Percentiles rank a stretch among this genome's conserved stretches.
Conservation (phyloP, 148 eudicot genomes). For the Amaranthus hypochondriacus region DNA sequence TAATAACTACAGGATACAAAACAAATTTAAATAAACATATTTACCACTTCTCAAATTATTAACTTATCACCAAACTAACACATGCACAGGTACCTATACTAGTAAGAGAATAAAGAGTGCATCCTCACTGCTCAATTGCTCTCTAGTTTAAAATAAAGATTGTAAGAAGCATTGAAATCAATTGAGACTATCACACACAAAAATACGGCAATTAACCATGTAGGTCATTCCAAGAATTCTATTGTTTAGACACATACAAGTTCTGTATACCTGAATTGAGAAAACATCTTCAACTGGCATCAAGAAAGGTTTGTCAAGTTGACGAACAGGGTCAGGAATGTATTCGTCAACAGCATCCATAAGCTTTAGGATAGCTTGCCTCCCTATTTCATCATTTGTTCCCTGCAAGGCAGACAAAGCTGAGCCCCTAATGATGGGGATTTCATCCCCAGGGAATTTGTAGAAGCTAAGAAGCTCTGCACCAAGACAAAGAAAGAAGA, state of each 20-base stretch:
- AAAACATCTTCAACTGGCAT: slow-evolving; percentile 96
- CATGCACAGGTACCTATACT: too few relatives aligned
- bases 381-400: slow-evolving; percentile 85
- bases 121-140: background rate
- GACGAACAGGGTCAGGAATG: slow-evolving; percentile 89
- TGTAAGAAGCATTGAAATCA: background rate
- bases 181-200: background rate
- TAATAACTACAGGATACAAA: too few relatives aligned
- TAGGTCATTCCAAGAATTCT: background rate
- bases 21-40: too few relatives aligned
- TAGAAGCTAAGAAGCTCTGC: slow-evolving; percentile 90
- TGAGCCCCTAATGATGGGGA: slow-evolving; percentile 86
- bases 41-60: too few relatives aligned
- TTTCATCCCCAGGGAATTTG: slow-evolving; percentile 94
- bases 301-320: slow-evolving; percentile 88
- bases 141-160: background rate
- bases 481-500: slow-evolving; percentile 2
- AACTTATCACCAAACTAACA: too few relatives aligned
- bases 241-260: background rate
- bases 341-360: slow-evolving; percentile 96
- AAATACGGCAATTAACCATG: background rate
- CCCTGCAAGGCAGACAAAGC: slow-evolving; percentile 91
- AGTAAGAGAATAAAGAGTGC: too few relatives aligned
- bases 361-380: slow-evolving; percentile 77
- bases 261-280: slow-evolving; percentile 70